Evolutionary conservation across 2,329 filamentous ascomycete genomes (phyloP), one percentile per base, ranked within the genome.

Genomic region (Neofusicoccum cordaticola): DNA sequence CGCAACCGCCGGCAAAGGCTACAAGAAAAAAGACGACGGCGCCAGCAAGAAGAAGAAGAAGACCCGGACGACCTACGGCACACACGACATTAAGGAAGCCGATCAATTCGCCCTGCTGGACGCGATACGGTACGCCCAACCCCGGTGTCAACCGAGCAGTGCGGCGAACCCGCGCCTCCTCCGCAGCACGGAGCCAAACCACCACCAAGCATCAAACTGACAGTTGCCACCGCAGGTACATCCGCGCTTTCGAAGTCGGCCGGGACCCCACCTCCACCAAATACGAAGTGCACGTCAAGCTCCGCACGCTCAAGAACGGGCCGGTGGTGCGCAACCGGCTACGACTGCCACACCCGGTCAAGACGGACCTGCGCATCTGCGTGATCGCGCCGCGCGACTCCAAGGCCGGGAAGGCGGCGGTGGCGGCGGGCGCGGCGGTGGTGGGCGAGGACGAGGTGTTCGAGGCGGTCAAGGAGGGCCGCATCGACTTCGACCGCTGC

Each of bases 201-300:
- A 31, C 27, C 27, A 31, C 27, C 27, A 7, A 31, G 27, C 27
- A 31, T 47, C n/a, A 13, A 27, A 53, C 70, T 67, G 63, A 34
- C 62, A 44, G n/a, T 64, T 60, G 47, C 3, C 22, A 11, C 34
- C 65, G 34, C 69, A 97, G 93, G 75, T 95, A 97, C 76, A 87
- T 99, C 69, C 91, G 92, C 72, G 94, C 95, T 53, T 88, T 90
- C 73, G 95, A 99, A 85, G 93, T 97, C 71, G 94, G 95, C 73
- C 87, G 87, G 62, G 85, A 89, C 56, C 90, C 91, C 2, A 83
- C 85, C 2, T 82, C 83, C 11, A 83, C 88, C 70, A 98, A 97
- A 78, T 99, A 99, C 82, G 95, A 98, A 77, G 72, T 98, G 58
- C 86, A 91, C 72, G 81, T 99, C 71, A 93, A 90, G 73, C 81